These are phyloP conservation scores for Euryodendron excelsum DNA, from an alignment of 148 eudicot genomes.

Conservation along the genomic window DNA sequence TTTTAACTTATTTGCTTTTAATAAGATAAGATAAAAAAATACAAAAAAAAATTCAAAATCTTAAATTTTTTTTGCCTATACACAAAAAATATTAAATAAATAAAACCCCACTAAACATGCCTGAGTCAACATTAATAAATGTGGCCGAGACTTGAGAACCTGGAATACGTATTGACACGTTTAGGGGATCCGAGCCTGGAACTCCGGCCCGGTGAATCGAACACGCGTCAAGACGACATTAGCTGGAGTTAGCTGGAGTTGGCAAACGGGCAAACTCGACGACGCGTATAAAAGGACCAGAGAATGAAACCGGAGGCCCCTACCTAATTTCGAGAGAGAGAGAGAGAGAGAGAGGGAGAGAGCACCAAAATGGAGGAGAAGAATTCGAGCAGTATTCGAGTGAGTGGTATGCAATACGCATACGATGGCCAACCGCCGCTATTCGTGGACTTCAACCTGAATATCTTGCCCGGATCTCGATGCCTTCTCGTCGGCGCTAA, in stretches of 20 bases:
- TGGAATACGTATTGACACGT: too few species aligned
- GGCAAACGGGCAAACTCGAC: background rate
- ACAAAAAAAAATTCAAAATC: too few species aligned
- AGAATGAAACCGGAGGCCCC: background rate
- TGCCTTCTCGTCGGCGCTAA: constrained; percentile 97
- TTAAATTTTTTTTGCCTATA: too few species aligned
- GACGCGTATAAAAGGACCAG: background rate
- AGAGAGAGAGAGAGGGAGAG: constrained; percentile 8
- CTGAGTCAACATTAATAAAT: too few species aligned
- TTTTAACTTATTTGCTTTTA: too few species aligned
- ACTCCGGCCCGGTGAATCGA: background rate
- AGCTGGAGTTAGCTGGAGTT: too few species aligned
- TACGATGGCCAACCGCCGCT: constrained; percentile 63
- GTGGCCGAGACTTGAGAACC: too few species aligned
- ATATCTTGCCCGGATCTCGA: constrained; percentile 66
- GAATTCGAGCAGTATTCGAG: constrained; percentile 36
- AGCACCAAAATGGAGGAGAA: constrained; percentile 13
- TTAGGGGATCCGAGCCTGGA: background rate
- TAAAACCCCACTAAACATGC: too few species aligned
- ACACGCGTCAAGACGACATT: background rate
- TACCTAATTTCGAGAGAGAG: background rate
- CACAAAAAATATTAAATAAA: too few species aligned
- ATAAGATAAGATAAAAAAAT: too few species aligned
- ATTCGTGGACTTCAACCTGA: constrained; percentile 70
- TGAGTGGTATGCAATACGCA: constrained; percentile 80